Percentiles rank a stretch among this genome's conserved stretches.
Evolutionary conservation across 1,139 yeast species (phyloP).

Genomic region (Nakaseomyces uthaithaninus): DNA sequence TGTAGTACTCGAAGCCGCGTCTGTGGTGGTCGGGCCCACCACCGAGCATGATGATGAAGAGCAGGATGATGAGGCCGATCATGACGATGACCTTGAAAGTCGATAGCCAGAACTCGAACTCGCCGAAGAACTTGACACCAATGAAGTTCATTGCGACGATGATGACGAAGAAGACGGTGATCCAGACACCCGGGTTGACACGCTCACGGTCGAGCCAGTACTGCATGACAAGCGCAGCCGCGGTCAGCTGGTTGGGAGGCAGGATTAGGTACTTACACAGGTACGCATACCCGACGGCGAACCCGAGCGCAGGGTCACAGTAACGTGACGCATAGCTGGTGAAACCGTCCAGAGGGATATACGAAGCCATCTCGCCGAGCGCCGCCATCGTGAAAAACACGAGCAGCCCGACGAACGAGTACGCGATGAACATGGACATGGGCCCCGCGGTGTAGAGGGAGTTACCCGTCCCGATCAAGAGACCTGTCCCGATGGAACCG

Average conservation of each 20-base stretch:
- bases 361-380: conserved; percentile 70
- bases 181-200: conserved; percentile 48
- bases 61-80: conserved; percentile 45
- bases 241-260: conserved; percentile 53
- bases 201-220: conserved; percentile 44
- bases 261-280: conserved; percentile 55
- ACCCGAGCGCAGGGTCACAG: conserved; percentile 63
- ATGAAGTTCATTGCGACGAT: conserved; percentile 49
- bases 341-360: conserved; percentile 62
- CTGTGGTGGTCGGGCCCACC: conserved; percentile 51
- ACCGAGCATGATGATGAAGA: conserved; percentile 48
- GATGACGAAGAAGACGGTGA: conserved; percentile 37
- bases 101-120: conserved; percentile 61
- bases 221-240: conserved; percentile 33
- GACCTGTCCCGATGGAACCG: conserved; percentile 57
- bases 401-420: conserved; percentile 51
- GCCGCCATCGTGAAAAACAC: conserved; percentile 66
- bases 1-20: conserved; percentile 44
- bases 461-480: conserved; percentile 61
- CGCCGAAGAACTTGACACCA: conserved; percentile 52
- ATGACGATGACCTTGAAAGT: conserved; percentile 49
- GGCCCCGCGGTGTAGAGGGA: conserved; percentile 63
- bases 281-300: conserved; percentile 66
- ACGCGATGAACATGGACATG: conserved; percentile 55
- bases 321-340: conserved; percentile 63